Evolutionary conservation across 371 early-diverging fungal species (phyloP), one percentile per base, ranked within the genome.

Genomic region (Nematocida minor): DNA sequence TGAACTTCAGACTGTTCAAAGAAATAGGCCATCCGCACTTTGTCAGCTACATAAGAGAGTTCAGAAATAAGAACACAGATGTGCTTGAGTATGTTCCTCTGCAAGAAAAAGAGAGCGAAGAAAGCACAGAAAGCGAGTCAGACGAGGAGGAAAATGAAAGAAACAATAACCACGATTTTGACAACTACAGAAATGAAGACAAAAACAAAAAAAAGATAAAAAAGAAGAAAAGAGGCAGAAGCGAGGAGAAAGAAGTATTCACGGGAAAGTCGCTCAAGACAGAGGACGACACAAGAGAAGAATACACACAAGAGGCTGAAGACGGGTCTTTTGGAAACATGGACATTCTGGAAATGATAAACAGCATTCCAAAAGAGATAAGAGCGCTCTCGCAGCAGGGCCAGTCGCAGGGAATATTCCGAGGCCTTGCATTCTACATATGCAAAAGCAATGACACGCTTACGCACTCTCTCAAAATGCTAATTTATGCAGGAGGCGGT

Each of bases 1-100:
- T 74, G 0, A 74, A 74, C 63, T 74, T 74, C 36, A 41, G 36
- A 22, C 64, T 74, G n/a, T 74, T 64, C 49, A 74, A 64, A 55
- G 6, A 18, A n/a, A 7, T 60, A 2, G 32, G 22, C 11, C 29
- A 55, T 1, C 22, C 4, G 14, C 20, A 22, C 11, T 51, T 51
- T 22, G 32, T 69, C 4, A 34, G 27, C 4, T 60, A 32, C n/a
- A 32, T 69, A 4, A 20, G 69, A 20, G 25, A 55, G 11, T 14
- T 47, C 4, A 20, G 69, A 48, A 67, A 27, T 22, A 40, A 2
- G 3, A 16, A 62, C 27, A 62, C 27, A 40, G 44, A 57, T 36
- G 11, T 38, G 6, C 29, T 36, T 7, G 57, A 57, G 34, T 31
- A 38, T 14, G 34, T 36, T 16, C 36, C 57, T 0, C 2, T 38